Conservation (phyloP, 192 early-diverging fungal genomes). For the Coemansia sp. region DNA sequence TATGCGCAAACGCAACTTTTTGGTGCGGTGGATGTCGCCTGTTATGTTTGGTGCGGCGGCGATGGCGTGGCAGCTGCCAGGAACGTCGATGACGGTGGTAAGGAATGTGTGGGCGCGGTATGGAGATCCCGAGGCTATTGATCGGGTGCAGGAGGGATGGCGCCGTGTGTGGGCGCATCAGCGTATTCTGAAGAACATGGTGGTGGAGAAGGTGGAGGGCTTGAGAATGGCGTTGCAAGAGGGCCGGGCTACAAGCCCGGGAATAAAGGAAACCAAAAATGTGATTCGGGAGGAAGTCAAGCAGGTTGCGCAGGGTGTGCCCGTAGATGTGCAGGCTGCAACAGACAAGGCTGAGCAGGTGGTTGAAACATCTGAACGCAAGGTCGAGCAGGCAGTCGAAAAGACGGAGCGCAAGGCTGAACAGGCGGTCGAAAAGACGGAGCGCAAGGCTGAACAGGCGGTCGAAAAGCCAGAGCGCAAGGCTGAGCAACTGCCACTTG, state of each 20-base stretch:
- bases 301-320: slow-evolving; percentile 1
- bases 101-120: slow-evolving; percentile 53
- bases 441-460: background rate
- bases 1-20: slow-evolving; percentile 35
- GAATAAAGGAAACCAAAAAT: background rate
- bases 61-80: slow-evolving; percentile 39
- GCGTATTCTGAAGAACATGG: background rate
- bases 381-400: no score
- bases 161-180: background rate
- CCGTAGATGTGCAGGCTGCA: background rate
- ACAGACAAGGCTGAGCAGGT: background rate
- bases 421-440: background rate
- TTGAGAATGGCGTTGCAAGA: slow-evolving; percentile 7
- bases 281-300: background rate
- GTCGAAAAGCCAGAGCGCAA: background rate
- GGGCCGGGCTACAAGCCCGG: background rate
- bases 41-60: slow-evolving; percentile 41
- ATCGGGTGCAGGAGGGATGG: slow-evolving; percentile 2
- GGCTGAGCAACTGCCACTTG: background rate
- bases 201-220: background rate
- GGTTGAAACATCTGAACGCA: background rate
- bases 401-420: no score
- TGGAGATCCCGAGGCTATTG: slow-evolving; percentile 38
- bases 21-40: slow-evolving; percentile 43
- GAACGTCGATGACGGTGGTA: slow-evolving; percentile 38